Percentiles rank a stretch among this genome's conserved stretches.
These are phyloP conservation scores for Paramarasmius palmivorus DNA, from an alignment of 1,284 basidiomycete genomes.

Conservation along the genomic window DNA sequence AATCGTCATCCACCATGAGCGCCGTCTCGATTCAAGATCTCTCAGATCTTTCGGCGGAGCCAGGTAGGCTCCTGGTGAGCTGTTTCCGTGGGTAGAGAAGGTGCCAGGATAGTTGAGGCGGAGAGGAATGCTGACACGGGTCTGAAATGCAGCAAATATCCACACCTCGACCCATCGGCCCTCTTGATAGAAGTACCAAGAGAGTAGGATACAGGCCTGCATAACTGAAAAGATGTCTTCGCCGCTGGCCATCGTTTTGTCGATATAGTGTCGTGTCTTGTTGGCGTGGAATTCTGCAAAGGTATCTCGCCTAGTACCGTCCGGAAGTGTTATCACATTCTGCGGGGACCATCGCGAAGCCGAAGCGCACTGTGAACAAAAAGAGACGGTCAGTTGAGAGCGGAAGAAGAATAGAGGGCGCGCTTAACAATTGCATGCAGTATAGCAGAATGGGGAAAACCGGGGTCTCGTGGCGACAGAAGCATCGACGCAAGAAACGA, in stretches of 20 bases:
- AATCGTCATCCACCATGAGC: slow-evolving; percentile 88
- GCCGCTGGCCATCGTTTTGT: slow-evolving; percentile 82
- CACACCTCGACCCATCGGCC: slow-evolving; percentile 89
- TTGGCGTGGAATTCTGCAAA: slow-evolving; percentile 84
- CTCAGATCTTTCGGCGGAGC: slow-evolving; percentile 71
- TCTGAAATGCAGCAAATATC: slow-evolving; percentile 84
- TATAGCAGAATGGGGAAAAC: slow-evolving; percentile 80
- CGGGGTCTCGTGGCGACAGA: slow-evolving; percentile 70
- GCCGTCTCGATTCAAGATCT: slow-evolving; percentile 72
- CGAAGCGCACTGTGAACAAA: slow-evolving; percentile 65
- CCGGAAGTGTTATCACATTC: slow-evolving; percentile 61
- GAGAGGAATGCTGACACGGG: slow-evolving; percentile 80
- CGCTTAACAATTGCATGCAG: slow-evolving; percentile 74
- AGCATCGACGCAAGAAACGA: slow-evolving; percentile 77
- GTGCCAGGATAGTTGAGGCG: slow-evolving; percentile 82
- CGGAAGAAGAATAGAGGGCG: slow-evolving; percentile 7
- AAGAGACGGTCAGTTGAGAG: slow-evolving; percentile 6
- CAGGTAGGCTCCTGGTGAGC: slow-evolving; percentile 74
- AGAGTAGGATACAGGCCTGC: slow-evolving; percentile 81
- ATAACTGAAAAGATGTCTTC: slow-evolving; percentile 81
- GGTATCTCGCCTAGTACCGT: slow-evolving; percentile 72
- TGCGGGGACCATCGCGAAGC: slow-evolving; percentile 80
- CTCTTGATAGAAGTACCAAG: slow-evolving; percentile 87
- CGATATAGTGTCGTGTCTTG: slow-evolving; percentile 81
- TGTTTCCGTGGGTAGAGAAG: slow-evolving; percentile 64